Base-by-base conservation (phyloP, 2,329 filamentous ascomycete genomes). In the Verticillium longisporum region DNA sequence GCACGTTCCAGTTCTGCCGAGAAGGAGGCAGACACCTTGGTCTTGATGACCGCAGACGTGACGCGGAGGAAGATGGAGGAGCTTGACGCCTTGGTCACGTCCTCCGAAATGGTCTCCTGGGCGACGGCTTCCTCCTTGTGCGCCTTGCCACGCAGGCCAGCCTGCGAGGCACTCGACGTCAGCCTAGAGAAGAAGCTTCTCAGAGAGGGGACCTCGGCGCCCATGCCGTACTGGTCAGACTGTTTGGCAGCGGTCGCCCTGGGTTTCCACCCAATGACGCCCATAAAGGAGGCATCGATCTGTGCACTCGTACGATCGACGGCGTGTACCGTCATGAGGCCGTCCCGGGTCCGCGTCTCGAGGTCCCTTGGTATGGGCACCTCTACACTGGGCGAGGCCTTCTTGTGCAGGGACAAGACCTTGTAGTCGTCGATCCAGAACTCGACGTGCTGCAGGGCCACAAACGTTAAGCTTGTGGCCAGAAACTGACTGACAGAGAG, bases 381-480 rank as follows among this genome's bases (percentile, higher is more conserved):
- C 15, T 86, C 82, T 34, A 86, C 80, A 54, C 88, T 88, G 0
- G 92, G 92, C 0, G 94, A 94, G 3, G 88, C 86, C 76, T 94
- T 96, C 78, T 99, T 99, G 60, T 82, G 83, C 45, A 99, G 79
- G 2, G 84, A 84, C 26, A 97, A 77, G 15, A 99, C 80, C 68
- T 88, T 89, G 78, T 89, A 93, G 68, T 95, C 88, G 70, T 99
- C 94, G 59, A 99, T 84, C 83, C 88, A 94, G 62, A 99, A 85
- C 70, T 98, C 93, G 63, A 99, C 91, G 61, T 83, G 84, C 70
- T 97, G 84, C 31, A 99, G 79, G 0, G 92, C 90, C 62, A 99
- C 94, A 77, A 99, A 99, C 0, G 95, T 98, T 73, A 99, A 79
- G 77, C 94, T 97, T 6, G 93, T 98, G 4, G 93, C 91, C 57